Evolutionary conservation across 306 rosid genomes (phyloP).

Genomic region (Geum urbanum): DNA sequence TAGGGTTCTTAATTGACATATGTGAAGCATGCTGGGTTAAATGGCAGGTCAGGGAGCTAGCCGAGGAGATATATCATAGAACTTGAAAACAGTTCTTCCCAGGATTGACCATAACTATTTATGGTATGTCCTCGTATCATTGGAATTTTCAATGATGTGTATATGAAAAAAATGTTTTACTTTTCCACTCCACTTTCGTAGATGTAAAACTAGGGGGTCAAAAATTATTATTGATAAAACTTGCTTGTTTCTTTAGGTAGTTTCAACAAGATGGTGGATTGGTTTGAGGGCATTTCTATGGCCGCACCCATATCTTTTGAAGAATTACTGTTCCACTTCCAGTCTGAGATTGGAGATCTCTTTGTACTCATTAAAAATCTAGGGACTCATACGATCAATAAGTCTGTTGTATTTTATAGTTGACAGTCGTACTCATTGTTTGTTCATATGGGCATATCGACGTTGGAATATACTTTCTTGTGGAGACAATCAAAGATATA

Average conservation of each 20-base stretch:
- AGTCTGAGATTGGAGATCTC: constrained; percentile 25
- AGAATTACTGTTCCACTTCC: constrained; percentile 34
- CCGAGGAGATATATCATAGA: constrained; percentile 45
- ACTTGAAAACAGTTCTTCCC: constrained; percentile 27
- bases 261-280: constrained; percentile 29
- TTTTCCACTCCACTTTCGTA: constrained; percentile 15
- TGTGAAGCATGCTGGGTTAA: constrained; percentile 40
- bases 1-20: constrained; percentile 37
- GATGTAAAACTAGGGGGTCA: constrained; percentile 27
- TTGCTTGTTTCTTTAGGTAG: constrained; percentile 40
- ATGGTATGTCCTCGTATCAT: constrained; percentile 42
- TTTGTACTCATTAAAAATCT: constrained; percentile 24
- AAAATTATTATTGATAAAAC: constrained; percentile 29
- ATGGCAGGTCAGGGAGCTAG: constrained; percentile 56
- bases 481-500: not conserved
- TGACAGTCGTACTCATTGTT: constrained; percentile 2
- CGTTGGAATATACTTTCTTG: not conserved
- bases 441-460: not conserved
- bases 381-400: constrained; percentile 19
- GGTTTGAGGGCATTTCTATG: constrained; percentile 33
- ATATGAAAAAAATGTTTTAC: constrained; percentile 11
- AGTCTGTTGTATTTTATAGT: constrained; percentile 24
- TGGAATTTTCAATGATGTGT: constrained; percentile 29
- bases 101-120: constrained; percentile 31
- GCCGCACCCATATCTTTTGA: constrained; percentile 25